Evolutionary conservation across 345 rosid genomes (phyloP).

Genomic region (Lenwebbia sp.): DNA sequence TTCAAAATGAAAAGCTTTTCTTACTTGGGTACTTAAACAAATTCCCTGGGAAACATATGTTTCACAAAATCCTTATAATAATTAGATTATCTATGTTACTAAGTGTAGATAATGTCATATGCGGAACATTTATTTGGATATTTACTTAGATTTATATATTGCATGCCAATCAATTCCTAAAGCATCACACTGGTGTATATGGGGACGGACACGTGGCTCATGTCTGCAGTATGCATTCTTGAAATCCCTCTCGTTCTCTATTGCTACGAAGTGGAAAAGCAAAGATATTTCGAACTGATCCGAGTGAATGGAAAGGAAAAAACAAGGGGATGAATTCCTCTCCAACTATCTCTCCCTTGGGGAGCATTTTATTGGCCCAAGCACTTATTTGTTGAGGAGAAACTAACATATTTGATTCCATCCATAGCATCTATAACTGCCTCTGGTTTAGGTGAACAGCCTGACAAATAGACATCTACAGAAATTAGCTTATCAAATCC

Average conservation of each 20-base stretch:
- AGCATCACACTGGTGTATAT: neutral
- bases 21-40: neutral
- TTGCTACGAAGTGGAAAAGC: neutral
- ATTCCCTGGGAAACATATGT: neutral
- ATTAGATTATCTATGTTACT: neutral
- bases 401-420: neutral
- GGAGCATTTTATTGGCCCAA: neutral
- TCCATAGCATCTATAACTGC: too few species aligned
- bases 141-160: neutral
- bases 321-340: neutral
- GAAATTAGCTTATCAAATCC: too few species aligned
- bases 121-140: neutral
- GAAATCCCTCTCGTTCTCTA: neutral
- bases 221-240: neutral
- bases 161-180: neutral
- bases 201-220: neutral
- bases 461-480: too few species aligned
- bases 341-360: neutral
- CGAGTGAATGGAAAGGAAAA: too few species aligned
- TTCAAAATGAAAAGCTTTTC: neutral
- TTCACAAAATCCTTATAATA: neutral
- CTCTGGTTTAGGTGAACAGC: too few species aligned
- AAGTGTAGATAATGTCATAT: neutral
- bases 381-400: neutral
- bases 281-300: fast-evolving